A percentile compares a stretch with the other conserved stretches of the same genome.
phyloP scores from a whole-genome alignment of 2,329 filamentous ascomycete species.

The Elsinoe arachidis region DNA sequence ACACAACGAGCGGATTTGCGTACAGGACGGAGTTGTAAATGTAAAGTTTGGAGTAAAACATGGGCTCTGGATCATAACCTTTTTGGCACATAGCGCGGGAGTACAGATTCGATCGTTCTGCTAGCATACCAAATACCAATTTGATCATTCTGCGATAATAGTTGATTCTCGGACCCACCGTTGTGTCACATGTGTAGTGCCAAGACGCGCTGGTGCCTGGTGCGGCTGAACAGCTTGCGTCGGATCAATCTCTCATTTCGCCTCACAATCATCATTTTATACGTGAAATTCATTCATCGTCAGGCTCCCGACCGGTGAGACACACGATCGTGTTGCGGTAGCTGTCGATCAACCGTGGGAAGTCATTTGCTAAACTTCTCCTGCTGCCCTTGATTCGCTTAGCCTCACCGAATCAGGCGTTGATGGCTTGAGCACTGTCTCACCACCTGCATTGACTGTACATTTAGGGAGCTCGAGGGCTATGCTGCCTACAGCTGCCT shows the following conservation, averaged over 20 bases:
- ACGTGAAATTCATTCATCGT: too few species aligned
- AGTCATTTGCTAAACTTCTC: background rate
- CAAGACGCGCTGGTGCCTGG: too few species aligned
- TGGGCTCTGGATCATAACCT: background rate
- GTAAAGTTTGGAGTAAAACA: background rate
- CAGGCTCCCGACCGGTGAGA: background rate
- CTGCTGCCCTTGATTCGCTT: background rate
- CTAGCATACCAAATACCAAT: background rate
- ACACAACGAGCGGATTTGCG: slow-evolving; percentile 29
- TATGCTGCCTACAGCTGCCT: slow-evolving; percentile 8
- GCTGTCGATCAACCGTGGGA: background rate
- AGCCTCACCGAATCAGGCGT: background rate
- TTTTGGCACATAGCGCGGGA: background rate
- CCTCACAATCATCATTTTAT: too few species aligned
- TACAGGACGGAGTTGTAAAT: slow-evolving; percentile 20
- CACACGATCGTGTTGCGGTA: background rate
- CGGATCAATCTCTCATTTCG: too few species aligned
- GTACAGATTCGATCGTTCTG: background rate
- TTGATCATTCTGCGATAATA: background rate
- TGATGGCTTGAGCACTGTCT: slow-evolving; percentile 3
- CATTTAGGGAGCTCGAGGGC: background rate
- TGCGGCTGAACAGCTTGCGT: too few species aligned
- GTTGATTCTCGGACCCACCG: background rate
- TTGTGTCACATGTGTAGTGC: background rate
- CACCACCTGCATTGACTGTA: background rate